Evolutionary conservation across 768 basidiomycete species (phyloP), one percentile per base, ranked within the genome.

Genomic region (Amanita inopinata): DNA sequence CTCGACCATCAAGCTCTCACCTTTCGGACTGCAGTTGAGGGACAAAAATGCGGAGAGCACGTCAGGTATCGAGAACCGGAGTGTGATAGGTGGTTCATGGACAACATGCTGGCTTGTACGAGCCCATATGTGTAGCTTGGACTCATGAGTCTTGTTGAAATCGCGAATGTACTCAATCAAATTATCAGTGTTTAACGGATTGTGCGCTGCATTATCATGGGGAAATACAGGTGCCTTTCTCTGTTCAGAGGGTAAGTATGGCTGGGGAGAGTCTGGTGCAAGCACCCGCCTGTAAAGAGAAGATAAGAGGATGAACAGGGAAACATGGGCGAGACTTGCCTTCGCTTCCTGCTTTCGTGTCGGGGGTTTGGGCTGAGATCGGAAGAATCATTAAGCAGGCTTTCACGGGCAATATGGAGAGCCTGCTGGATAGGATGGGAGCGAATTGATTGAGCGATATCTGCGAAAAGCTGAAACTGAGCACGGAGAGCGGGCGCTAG

Each of bases 1-100:
- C 52, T 84, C 82, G 22, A 80, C 70, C 9, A 71, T 49, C 28
- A 78, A 60, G 3, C 51, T 46, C n/a, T 56, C 50, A 27, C 61
- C 61, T 25, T 56, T 45, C 20, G 49, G 51, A 2, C 52, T 58
- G 40, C 68, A 62, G 23, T 62, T 65, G 25, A 78, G 58, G 4
- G 71, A 74, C 33, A 86, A 53, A 62, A 78, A 87, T 43, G 77
- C 76, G 4, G 67, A 74, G 43, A 86, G 59, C 36, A 86, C 77
- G 50, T 88, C 82, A 2, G 65, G 64, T 43, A 85, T 74, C 11
- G 63, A 65, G 48, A 83, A 73, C 30, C 81, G 75, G 22, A 88
- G 53, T 31, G 76, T 56, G 0, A 67, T 55, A 0, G 69, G 66
- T 33, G 58, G 51, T 50, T 46, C 57, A 44, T 40, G 43, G 35